A percentile compares a stretch with the other conserved stretches of the same genome.
Conservation (phyloP, 2,329 filamentous ascomycete species). For the Aspergillus neotritici region DNA sequence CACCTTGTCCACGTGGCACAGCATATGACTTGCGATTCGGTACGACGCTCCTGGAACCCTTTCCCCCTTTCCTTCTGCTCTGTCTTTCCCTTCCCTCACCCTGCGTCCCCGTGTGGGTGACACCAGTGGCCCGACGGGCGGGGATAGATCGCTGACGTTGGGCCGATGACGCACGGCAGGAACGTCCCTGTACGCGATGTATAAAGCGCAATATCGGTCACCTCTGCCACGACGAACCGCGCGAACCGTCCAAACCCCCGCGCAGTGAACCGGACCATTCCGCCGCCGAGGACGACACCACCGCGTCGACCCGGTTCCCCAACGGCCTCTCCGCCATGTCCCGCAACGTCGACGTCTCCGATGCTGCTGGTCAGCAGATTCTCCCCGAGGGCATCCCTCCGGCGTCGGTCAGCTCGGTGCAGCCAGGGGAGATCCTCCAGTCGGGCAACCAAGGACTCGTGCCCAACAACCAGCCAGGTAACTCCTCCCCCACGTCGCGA, state of each 20-base stretch:
- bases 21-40: conserved; percentile 91
- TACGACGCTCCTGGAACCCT: conserved; percentile 46
- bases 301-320: conserved; percentile 40
- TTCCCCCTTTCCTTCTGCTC: no score
- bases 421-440: conserved; percentile 56
- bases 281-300: conserved; percentile 55
- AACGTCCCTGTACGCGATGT: conserved; percentile 93
- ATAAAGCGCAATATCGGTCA: conserved; percentile 98
- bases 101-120: no score
- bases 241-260: conserved; percentile 76
- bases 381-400: conserved; percentile 47
- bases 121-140: no score
- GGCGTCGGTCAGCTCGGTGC: conserved; percentile 52
- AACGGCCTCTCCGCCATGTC: conserved; percentile 44
- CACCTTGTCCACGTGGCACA: conserved; percentile 45
- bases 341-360: conserved; percentile 53
- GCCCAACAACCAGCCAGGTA: conserved; percentile 68
- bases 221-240: conserved; percentile 94
- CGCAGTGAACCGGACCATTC: conserved; percentile 60
- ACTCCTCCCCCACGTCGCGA: conserved; percentile 36
- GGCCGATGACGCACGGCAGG: conserved; percentile 47
- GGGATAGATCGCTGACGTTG: conserved; percentile 23
- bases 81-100: no score
- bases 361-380: conserved; percentile 45
- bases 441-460: conserved; percentile 61